phyloP scores from a whole-genome alignment of 139 green algal genomes.

The Volvox africanus region DNA sequence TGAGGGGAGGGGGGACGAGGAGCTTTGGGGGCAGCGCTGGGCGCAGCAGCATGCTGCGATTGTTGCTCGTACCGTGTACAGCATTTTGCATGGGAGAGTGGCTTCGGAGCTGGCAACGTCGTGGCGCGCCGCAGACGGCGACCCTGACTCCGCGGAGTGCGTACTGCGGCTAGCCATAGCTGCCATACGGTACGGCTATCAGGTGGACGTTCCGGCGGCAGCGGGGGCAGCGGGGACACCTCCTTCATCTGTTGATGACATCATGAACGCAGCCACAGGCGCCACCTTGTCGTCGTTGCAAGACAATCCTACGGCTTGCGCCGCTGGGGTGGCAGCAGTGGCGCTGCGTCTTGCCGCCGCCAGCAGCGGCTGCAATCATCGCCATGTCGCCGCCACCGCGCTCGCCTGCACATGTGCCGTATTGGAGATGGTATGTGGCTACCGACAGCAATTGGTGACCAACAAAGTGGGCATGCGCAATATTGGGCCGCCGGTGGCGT shows the following conservation, averaged over 20 bases:
- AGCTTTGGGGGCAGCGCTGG: neutral
- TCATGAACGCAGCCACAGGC: neutral
- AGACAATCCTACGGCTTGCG: neutral
- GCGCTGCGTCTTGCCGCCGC: constrained; percentile 43
- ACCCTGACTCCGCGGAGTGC: constrained; percentile 24
- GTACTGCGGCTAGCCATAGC: constrained; percentile 10
- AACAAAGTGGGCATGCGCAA: too few relatives aligned
- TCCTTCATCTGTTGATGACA: neutral
- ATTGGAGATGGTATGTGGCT: neutral
- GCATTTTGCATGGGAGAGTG: neutral
- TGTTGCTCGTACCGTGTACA: neutral
- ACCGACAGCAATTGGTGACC: neutral
- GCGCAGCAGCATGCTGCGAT: neutral
- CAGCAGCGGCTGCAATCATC: constrained; percentile 46
- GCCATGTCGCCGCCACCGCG: constrained; percentile 18
- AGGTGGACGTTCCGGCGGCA: neutral
- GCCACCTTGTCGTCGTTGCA: neutral
- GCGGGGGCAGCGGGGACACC: neutral
- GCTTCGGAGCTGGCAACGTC: neutral
- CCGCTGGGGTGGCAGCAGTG: neutral
- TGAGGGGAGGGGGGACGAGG: neutral
- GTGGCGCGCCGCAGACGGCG: constrained; percentile 9
- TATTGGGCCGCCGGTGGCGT: neutral
- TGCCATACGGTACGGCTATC: neutral
- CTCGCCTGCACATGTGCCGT: constrained; percentile 36